Evolutionary conservation across 225 moss, liverwort and hornwort species (phyloP).

Genomic region (Pleurozium schreberi): DNA sequence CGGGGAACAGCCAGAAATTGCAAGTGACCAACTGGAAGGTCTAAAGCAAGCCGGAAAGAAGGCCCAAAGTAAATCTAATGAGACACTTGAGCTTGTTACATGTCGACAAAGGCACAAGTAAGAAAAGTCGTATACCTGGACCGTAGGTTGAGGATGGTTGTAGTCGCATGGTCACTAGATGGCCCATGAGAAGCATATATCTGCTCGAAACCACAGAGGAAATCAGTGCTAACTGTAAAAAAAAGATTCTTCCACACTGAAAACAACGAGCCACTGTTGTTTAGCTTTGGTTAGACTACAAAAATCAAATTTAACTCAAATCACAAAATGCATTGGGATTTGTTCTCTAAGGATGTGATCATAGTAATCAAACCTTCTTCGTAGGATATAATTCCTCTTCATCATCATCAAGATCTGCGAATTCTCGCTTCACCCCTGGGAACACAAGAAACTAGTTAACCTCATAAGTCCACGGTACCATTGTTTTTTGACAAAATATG

Average conservation of each 20-base stretch:
- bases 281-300: background rate
- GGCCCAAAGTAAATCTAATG: background rate
- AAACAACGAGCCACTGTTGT: background rate
- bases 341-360: background rate
- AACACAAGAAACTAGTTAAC: background rate
- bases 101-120: background rate
- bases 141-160: conserved; percentile 13
- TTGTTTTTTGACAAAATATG: no score
- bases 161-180: conserved; percentile 14
- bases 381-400: conserved; percentile 91
- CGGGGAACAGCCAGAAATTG: background rate
- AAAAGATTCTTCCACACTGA: background rate
- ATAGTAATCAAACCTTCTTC: conserved; percentile 4
- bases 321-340: background rate
- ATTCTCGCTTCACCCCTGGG: conserved; percentile 73
- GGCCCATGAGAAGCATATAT: conserved; percentile 5
- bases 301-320: background rate
- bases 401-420: conserved; percentile 86
- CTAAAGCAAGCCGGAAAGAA: background rate
- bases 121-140: conserved; percentile 7
- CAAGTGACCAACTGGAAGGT: background rate
- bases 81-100: background rate
- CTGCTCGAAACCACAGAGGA: background rate
- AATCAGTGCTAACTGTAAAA: background rate
- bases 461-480: no score